Evolutionary conservation across 73 alveolate species (phyloP).

Genomic region (Uronychia setigera): DNA sequence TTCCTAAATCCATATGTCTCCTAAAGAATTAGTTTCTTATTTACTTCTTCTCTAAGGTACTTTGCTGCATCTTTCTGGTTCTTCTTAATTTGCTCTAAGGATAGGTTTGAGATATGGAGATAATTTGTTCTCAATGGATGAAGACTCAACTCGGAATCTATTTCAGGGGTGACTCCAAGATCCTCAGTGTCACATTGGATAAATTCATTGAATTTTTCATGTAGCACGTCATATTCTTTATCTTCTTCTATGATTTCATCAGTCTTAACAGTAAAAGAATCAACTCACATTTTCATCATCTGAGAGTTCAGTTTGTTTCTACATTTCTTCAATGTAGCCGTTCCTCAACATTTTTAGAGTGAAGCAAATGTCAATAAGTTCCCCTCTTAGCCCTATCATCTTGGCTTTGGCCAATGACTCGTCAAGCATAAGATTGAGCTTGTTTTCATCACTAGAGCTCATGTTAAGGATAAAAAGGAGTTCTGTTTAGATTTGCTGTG

Average conservation of each 20-base stretch:
- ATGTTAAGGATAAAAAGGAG: slow-evolving; percentile 30
- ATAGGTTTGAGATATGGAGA: slow-evolving; percentile 20
- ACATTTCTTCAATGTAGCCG: slow-evolving; percentile 39
- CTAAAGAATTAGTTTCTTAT: background rate
- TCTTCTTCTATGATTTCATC: slow-evolving; percentile 30
- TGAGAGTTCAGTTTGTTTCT: slow-evolving; percentile 9
- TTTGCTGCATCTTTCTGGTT: slow-evolving; percentile 31
- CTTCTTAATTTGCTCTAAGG: slow-evolving; percentile 36
- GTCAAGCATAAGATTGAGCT: slow-evolving; percentile 33
- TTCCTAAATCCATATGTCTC: slow-evolving; percentile 49
- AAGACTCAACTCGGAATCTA: slow-evolving; percentile 31
- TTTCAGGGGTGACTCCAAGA: slow-evolving; percentile 48
- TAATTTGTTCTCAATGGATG: slow-evolving; percentile 43
- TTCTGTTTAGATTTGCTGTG: slow-evolving; percentile 26
- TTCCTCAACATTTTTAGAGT: slow-evolving; percentile 42
- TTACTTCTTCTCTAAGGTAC: slow-evolving; percentile 36
- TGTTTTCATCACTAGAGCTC: slow-evolving; percentile 43
- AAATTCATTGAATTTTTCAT: slow-evolving; percentile 34
- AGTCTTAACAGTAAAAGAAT: background rate
- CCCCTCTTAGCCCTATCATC: slow-evolving; percentile 54
- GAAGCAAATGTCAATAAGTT: slow-evolving; percentile 30
- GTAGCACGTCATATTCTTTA: slow-evolving; percentile 27
- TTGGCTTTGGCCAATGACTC: slow-evolving; percentile 23
- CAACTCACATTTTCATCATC: slow-evolving; percentile 37
- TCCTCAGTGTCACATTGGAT: slow-evolving; percentile 28